phyloP scores from a whole-genome alignment of 805 yeast genomes.

The Hanseniaspora singularis region DNA sequence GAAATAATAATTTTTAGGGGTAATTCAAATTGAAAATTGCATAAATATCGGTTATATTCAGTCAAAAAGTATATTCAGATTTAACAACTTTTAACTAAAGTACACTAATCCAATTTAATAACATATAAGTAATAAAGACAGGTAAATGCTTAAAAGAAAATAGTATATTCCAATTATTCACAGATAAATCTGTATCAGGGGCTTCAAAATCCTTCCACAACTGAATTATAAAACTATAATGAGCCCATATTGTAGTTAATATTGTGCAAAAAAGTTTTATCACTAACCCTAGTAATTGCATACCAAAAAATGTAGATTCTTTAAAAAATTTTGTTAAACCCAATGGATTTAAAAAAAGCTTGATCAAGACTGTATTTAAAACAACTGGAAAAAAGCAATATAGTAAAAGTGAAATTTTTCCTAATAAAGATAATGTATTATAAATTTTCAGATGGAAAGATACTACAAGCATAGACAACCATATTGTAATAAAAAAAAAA shows the following conservation, averaged over 20 bases:
- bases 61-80: no score
- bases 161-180: background rate
- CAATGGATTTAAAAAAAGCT: conserved; percentile 23
- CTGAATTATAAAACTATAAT: conserved; percentile 8
- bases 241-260: conserved; percentile 10
- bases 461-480: conserved; percentile 24
- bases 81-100: background rate
- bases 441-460: conserved; percentile 24
- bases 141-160: conserved; percentile 7
- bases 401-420: conserved; percentile 27
- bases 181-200: background rate
- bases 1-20: no score
- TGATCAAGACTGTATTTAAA: conserved; percentile 22
- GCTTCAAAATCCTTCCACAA: background rate
- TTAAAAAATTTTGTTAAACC: conserved; percentile 17
- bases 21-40: no score
- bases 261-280: background rate
- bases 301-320: background rate
- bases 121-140: conserved; percentile 2
- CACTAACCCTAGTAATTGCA: conserved; percentile 4
- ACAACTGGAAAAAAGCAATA: conserved; percentile 29
- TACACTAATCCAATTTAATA: conserved; percentile 13
- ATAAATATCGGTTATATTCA: no score
- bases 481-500: conserved; percentile 25
- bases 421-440: conserved; percentile 21